These are phyloP conservation scores for Cyclotella cryptica DNA, from an alignment of 108 stramenopile genomes.

Conservation along the genomic window DNA sequence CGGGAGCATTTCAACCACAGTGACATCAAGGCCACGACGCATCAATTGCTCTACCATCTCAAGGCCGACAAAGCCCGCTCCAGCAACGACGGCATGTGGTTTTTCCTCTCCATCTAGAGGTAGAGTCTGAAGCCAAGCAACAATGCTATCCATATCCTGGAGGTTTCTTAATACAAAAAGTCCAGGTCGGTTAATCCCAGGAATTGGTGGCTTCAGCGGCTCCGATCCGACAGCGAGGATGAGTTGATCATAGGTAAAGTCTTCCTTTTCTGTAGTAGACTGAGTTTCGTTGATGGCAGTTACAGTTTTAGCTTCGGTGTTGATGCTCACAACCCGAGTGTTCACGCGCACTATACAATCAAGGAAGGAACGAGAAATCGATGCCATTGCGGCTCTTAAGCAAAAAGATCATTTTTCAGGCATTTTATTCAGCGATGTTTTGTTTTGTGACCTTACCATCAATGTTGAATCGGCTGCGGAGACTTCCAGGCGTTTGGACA, in stretches of 20 bases:
- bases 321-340: constrained; percentile 57
- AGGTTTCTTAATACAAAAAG: constrained; percentile 70
- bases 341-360: constrained; percentile 55
- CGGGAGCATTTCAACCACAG: constrained; percentile 71
- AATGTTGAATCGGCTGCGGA: constrained; percentile 61
- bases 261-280: constrained; percentile 15
- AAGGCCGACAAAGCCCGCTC: constrained; percentile 74
- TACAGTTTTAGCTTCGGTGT: constrained; percentile 55
- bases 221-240: constrained; percentile 72
- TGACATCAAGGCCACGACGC: constrained; percentile 62
- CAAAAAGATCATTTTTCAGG: not conserved
- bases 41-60: constrained; percentile 82
- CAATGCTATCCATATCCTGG: constrained; percentile 76
- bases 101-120: constrained; percentile 10
- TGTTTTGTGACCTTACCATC: constrained; percentile 34
- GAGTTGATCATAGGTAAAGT: constrained; percentile 61
- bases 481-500: constrained; percentile 68
- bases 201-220: constrained; percentile 76
- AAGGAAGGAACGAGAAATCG: not conserved
- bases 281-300: constrained; percentile 45
- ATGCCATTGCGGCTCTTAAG: not conserved
- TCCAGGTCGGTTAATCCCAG: constrained; percentile 66
- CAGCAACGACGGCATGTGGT: constrained; percentile 76
- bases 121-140: constrained; percentile 54
- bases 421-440: not conserved